Evolutionary conservation across 83 land plant species (phyloP).

Genomic region (Thuja plicata): DNA sequence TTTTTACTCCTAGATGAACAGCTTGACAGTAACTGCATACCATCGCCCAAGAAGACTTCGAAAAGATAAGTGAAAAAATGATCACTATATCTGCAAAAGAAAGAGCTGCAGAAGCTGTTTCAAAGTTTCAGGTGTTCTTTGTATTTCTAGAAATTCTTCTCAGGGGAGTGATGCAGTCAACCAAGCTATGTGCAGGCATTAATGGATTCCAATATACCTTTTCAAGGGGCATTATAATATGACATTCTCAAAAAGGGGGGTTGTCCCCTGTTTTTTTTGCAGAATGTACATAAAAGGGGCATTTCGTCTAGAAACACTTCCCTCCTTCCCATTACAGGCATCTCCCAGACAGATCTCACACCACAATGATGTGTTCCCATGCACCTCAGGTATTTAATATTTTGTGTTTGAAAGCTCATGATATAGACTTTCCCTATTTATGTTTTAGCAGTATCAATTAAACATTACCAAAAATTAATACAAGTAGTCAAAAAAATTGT

Average conservation of each 20-base stretch:
- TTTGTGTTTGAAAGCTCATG: not conserved
- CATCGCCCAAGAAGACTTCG: conserved; percentile 81
- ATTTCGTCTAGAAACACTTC: too few species aligned
- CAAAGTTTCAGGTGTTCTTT: conserved; percentile 66
- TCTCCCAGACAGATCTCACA: too few species aligned
- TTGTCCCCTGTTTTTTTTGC: too few species aligned
- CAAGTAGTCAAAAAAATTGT: not conserved
- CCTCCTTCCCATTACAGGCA: too few species aligned
- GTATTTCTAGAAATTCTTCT: conserved; percentile 62
- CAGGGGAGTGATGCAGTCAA: conserved; percentile 33
- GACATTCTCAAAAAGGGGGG: too few species aligned
- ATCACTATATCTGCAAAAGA: conserved; percentile 68
- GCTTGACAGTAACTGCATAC: conserved; percentile 69
- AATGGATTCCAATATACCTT: conserved; percentile 71
- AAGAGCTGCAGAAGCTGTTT: conserved; percentile 72
- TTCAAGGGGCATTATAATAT: not conserved
- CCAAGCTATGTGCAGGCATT: conserved; percentile 68
- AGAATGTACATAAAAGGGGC: too few species aligned
- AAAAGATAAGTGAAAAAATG: conserved; percentile 74
- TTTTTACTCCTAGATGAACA: conserved; percentile 35
- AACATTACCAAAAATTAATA: not conserved
- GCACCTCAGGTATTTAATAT: not conserved
- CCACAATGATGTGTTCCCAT: too few species aligned
- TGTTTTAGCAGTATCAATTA: not conserved
- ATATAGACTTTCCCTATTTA: not conserved